Evolutionary conservation across 345 rosid genomes (phyloP), one percentile per base, ranked within the genome.

Genomic region (Eutrema heterophyllum): DNA sequence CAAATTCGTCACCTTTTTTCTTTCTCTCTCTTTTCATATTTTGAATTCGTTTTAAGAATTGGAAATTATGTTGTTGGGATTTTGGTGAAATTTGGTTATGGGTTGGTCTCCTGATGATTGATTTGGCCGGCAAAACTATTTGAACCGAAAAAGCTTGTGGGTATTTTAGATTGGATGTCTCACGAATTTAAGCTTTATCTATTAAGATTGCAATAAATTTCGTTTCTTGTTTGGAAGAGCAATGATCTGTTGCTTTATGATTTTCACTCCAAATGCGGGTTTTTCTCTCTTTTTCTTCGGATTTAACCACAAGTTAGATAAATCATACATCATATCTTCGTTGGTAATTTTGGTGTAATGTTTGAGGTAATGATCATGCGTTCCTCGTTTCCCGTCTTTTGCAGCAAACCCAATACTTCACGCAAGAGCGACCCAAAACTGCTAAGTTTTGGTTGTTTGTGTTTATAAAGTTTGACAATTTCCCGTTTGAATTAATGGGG

Each of bases 51-150:
- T 73, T 21, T 2, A 7, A 10, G 15, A 24, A 55, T 33, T n/a
- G 3, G 14, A 29, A 7, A n/a, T 43, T 53, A 21, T 14, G 29
- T 35, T 24, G 40, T 53, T 27, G 56, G 64, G 11, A 44, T 55
- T 72, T 65, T 24, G 69, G 66, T 73, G 55, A 64, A 6, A n/a
- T 52, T 64, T 64, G 41, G 68, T 39, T 61, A 68, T 50, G 44
- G 76, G 67, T 71, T 62, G 46, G 56, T 73, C 69, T 53, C 64
- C n/a, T 30, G 64, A 54, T 58, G 53, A 41, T 57, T 21, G 40
- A 62, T 51, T 27, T 36, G 12, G 30, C 30, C 9, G 50, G 30
- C 40, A 24, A 26, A 60, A 29, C 14, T 27, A 16, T 48, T 43
- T 60, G 26, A 33, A 71, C 15, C 49, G 6, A 44, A 3, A 44